Conservation (phyloP, 352 stramenopile species). For the Phytophthora sansomeana region DNA sequence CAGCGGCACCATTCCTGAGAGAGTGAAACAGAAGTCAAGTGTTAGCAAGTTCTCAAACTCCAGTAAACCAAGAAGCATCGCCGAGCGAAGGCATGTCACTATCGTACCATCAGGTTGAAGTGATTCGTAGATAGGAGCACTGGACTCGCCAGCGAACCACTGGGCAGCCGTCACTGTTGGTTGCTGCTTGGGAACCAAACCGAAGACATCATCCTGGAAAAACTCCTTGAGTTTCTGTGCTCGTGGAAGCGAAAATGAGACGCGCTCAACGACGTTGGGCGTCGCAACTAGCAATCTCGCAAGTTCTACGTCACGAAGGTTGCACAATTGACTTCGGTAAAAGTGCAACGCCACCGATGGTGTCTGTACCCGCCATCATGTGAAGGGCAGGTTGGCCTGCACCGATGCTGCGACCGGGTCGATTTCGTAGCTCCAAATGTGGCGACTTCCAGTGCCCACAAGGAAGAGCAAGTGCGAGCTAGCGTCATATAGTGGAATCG, state of each 20-base stretch:
- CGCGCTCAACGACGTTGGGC: conserved; percentile 52
- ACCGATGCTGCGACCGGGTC: conserved; percentile 43
- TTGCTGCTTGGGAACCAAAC: conserved; percentile 38
- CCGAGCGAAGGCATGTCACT: neutral
- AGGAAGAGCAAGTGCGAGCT: conserved; percentile 78
- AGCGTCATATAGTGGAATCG: conserved; percentile 73
- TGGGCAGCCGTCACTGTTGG: conserved; percentile 44
- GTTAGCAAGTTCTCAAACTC: conserved; percentile 1
- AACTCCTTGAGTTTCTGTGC: conserved; percentile 72
- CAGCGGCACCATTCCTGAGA: conserved; percentile 66
- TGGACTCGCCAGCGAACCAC: conserved; percentile 69
- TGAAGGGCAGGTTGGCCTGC: conserved; percentile 74
- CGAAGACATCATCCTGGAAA: conserved; percentile 87
- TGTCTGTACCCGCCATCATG: conserved; percentile 49
- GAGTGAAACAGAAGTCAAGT: conserved; percentile 5
- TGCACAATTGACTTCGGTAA: conserved; percentile 70
- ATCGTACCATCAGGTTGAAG: conserved; percentile 58
- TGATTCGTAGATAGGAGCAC: conserved; percentile 56
- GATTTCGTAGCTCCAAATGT: conserved; percentile 84
- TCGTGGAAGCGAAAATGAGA: conserved; percentile 76
- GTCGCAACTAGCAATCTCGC: conserved; percentile 71
- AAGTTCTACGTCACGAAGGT: conserved; percentile 77
- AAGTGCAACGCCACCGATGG: conserved; percentile 67
- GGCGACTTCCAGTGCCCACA: conserved; percentile 64
- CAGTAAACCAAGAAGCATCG: neutral